Base-by-base conservation (phyloP, 2,329 filamentous ascomycete genomes). In the Monosporascus ibericus region DNA sequence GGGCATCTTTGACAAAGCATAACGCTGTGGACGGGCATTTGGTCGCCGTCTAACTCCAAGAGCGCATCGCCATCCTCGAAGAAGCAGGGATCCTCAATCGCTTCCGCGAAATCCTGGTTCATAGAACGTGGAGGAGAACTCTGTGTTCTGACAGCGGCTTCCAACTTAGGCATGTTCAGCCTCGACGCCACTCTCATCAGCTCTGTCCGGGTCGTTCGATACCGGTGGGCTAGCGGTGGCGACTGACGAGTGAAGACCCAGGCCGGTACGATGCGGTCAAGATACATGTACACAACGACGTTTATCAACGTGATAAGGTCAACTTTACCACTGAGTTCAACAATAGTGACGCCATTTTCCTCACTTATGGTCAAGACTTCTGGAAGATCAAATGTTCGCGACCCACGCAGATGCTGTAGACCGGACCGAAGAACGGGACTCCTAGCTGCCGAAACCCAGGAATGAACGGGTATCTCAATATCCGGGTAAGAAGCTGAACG, bases 1-100 rank as follows among this genome's bases (percentile, higher is more conserved):
- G 90, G 91, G 61, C 92, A 96, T 58, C 94, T 79, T 62, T 86
- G 85, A 58, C 90, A 92, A 37, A 96, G 68, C 3, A 97, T 70
- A 5, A 85, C 77, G 58, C 90, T 92, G 63, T 99, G 94, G 1
- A 87, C 85, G 15, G 76, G 73, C 36, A 91, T 72, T 27, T 85
- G 85, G n/a, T 82, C 81, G 22, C 85, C 87, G 54, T 88, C 83
- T 11, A 97, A 77, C 59, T 96, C 85, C 18, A 97, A 74, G 6
- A 92, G 67, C 6, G 90, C 79, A 68, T 99, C 92, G 3, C 84
- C 87, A 63, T 90, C 87, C 6, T 87, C 82, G 57, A 94, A 92
- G 65, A 90, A 96, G 0, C 72, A 69, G 0, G 78, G 70, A 52
- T 95, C 86, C 5, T 77, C 75, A 42, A 91, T 77, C 3, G 92